Evolutionary conservation across 169 alveolate species (phyloP), one percentile per base, ranked within the genome.

Genomic region (Plasmodium falciparum): DNA sequence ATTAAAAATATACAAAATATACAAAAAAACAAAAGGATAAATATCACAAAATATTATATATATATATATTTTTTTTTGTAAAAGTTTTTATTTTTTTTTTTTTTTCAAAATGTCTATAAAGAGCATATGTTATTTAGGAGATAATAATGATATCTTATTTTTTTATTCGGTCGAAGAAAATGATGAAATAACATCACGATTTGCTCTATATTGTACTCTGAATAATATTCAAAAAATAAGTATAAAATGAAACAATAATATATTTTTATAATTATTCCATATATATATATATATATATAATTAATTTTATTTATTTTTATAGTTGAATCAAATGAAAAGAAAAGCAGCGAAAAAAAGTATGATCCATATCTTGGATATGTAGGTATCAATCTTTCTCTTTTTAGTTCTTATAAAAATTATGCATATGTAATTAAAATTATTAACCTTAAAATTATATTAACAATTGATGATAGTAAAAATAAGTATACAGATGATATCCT

Each of bases 351-450:
- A 13, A 65, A 76, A 58, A 76, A 65, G 24, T 20, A 52, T 24
- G 89, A 76, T 15, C 89, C 89, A 5, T 76, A 76, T 45, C 70
- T 76, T 20, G 89, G 89, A 29, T 76, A 65, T 58, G 74, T 76
- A 7, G 89, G 89, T n/a, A 24, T 76, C 7, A 76, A 76, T 52
- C 89, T 76, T 59, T 76, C 89, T 59, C 75, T 76, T n/a, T 76
- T 76, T 45, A 76, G 89, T 70, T 67, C 89, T 12, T 58, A 76
- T 45, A 76, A 76, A 65, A 76, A 76, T 65, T 76, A 76, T 29
- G 89, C 89, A 0, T 76, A 76, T 43, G 89, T 52, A 29, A 69
- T 76, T 50, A 49, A 65, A 58, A 29, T 69, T n/a, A 76, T 76
- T 13, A 49, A 65, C 59, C 45, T 76, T 39, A 76, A 76, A 50